Percentiles rank a stretch among this genome's conserved stretches.
Evolutionary conservation across 148 eudicot species (phyloP).

Genomic region (Salicornia ramosissima): DNA sequence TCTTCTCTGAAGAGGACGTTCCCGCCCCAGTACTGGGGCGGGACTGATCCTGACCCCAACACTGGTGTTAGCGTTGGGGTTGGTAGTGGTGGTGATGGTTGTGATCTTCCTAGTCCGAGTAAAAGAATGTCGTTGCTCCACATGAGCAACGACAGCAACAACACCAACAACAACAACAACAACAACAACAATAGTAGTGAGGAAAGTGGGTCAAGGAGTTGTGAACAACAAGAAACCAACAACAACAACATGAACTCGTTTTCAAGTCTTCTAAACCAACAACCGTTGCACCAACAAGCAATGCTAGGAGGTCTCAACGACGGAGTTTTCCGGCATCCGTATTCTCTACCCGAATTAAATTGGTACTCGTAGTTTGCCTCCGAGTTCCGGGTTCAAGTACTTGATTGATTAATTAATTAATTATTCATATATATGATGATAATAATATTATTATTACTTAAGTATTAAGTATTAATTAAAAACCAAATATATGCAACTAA

Average conservation of each 20-base stretch:
- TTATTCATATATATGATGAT: background rate
- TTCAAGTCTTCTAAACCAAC: slow-evolving; percentile 35
- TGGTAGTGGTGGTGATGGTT: background rate
- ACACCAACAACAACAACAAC: background rate
- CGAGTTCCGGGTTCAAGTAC: background rate
- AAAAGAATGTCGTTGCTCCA: slow-evolving; percentile 19
- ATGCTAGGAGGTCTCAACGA: slow-evolving; percentile 29
- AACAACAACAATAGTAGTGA: slow-evolving; percentile 7
- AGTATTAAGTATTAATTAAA: too few species aligned
- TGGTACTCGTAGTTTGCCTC: slow-evolving; percentile 39
- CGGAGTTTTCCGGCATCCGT: slow-evolving; percentile 39
- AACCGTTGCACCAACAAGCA: slow-evolving; percentile 26
- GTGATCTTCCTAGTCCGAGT: background rate
- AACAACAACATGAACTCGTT: slow-evolving; percentile 26
- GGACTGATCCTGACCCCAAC: slow-evolving; percentile 18
- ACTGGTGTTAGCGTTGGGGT: too few species aligned
- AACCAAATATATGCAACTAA: background rate
- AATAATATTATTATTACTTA: background rate
- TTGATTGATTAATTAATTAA: too few species aligned
- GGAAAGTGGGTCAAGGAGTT: slow-evolving; percentile 11
- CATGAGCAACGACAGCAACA: slow-evolving; percentile 12
- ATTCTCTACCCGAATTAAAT: slow-evolving; percentile 39
- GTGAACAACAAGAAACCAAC: slow-evolving; percentile 12
- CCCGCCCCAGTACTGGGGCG: slow-evolving; percentile 34
- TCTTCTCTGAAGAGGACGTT: slow-evolving; percentile 35